phyloP scores from a whole-genome alignment of 257 asterid species.

The Fraxinus excelsior region DNA sequence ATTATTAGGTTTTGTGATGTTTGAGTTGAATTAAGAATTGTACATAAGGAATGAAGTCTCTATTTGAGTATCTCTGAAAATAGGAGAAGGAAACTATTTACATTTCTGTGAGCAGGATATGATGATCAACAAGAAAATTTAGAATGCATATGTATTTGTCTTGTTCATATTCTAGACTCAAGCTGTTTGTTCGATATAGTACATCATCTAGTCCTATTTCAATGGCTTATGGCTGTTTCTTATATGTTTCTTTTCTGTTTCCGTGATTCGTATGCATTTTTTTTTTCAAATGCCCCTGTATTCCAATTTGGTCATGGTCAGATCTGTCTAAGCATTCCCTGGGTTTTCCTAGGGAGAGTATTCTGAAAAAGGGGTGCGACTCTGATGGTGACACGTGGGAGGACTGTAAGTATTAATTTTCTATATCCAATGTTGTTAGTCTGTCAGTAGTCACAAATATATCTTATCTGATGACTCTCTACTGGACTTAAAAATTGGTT shows the following conservation, averaged over 20 bases:
- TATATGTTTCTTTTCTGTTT: conserved; percentile 4
- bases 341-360: conserved; percentile 39
- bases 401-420: conserved; percentile 43
- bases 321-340: not conserved
- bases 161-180: not conserved
- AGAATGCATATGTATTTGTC: not conserved
- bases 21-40: conserved; percentile 1
- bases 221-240: conserved; percentile 1
- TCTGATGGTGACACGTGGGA: conserved; percentile 54
- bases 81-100: not conserved
- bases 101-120: not conserved
- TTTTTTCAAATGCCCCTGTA: not conserved
- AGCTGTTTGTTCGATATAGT: not conserved
- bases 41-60: not conserved
- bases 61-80: not conserved
- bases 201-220: not conserved
- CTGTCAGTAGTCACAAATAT: not conserved
- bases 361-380: conserved; percentile 55
- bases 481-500: not conserved
- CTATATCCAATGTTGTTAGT: conserved; percentile 3
- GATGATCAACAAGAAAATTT: not conserved
- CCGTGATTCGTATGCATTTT: not conserved
- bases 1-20: not conserved
- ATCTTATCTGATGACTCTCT: not conserved
- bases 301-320: not conserved